Conservation (phyloP, 2,329 filamentous ascomycete species). For the Fusarium xyrophilum region DNA sequence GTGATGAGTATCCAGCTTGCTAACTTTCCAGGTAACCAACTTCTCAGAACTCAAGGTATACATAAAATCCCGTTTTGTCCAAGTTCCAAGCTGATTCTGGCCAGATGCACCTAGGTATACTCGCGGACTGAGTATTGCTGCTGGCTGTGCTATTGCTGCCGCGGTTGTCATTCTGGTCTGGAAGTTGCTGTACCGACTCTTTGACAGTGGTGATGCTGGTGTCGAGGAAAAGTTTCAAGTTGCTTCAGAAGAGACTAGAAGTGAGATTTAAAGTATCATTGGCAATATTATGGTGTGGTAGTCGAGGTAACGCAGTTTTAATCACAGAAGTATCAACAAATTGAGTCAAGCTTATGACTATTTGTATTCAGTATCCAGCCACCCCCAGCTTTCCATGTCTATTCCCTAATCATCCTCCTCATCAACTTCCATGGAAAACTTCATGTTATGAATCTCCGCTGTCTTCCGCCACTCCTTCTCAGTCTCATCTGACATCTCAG, state of each 20-base stretch:
- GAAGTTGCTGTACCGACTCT: conserved; percentile 43
- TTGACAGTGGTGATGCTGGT: conserved; percentile 40
- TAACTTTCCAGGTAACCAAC: conserved; percentile 43
- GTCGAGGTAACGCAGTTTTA: accelerated
- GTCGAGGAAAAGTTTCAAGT: conserved; percentile 26
- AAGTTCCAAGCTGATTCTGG: background rate
- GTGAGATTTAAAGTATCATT: background rate
- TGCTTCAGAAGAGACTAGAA: background rate
- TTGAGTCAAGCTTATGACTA: accelerated
- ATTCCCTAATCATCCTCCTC: background rate
- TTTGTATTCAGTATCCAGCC: background rate
- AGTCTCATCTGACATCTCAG: background rate
- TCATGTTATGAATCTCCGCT: background rate
- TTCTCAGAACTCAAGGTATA: conserved; percentile 40
- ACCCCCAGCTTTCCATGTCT: background rate
- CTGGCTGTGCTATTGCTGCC: conserved; percentile 37
- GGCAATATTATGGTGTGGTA: background rate
- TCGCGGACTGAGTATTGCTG: conserved; percentile 37
- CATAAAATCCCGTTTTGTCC: accelerated
- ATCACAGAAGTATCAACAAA: accelerated
- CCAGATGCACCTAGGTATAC: conserved; percentile 41
- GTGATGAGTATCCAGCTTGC: conserved; percentile 45
- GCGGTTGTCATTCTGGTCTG: conserved; percentile 39
- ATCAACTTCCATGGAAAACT: background rate
- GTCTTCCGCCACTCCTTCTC: background rate